Percentiles rank a stretch among this genome's conserved stretches.
phyloP scores from a whole-genome alignment of 345 rosid species.

The Citrus maxima region DNA sequence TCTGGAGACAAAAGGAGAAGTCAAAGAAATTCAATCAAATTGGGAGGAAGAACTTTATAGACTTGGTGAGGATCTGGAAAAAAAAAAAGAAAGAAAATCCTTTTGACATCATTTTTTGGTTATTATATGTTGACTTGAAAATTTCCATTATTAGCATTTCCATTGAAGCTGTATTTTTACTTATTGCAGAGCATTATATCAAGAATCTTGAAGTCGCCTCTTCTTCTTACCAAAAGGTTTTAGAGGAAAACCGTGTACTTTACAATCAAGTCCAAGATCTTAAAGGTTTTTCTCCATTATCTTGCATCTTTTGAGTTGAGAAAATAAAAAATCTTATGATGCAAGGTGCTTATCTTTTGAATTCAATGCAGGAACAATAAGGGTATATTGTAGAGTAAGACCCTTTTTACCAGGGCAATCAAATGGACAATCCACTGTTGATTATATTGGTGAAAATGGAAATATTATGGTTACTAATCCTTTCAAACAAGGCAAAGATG shows the following conservation, averaged over 20 bases:
- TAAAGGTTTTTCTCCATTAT: slow-evolving; percentile 47
- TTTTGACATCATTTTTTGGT: neutral
- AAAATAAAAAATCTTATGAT: neutral
- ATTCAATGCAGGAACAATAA: slow-evolving; percentile 62
- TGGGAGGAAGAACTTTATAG: slow-evolving; percentile 64
- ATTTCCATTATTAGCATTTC: neutral
- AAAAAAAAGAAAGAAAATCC: neutral
- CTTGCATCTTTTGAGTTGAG: neutral
- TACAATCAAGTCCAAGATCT: slow-evolving; percentile 99
- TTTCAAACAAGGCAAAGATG: slow-evolving; percentile 80
- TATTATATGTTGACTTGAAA: neutral
- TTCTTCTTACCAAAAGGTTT: slow-evolving; percentile 70
- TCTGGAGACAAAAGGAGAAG: slow-evolving; percentile 51
- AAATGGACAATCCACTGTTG: slow-evolving; percentile 63
- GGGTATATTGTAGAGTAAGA: slow-evolving; percentile 88
- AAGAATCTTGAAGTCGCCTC: slow-evolving; percentile 74
- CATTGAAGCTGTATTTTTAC: neutral
- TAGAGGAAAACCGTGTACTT: slow-evolving; percentile 87
- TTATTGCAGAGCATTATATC: slow-evolving; percentile 56
- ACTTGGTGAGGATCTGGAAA: slow-evolving; percentile 45
- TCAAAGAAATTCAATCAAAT: slow-evolving; percentile 54
- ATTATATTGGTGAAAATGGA: slow-evolving; percentile 94
- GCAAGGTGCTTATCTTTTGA: neutral
- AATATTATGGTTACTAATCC: slow-evolving; percentile 89
- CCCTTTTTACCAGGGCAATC: slow-evolving; percentile 77